phyloP scores from a whole-genome alignment of 192 early-diverging fungal genomes.

The Coemansia sp. region DNA sequence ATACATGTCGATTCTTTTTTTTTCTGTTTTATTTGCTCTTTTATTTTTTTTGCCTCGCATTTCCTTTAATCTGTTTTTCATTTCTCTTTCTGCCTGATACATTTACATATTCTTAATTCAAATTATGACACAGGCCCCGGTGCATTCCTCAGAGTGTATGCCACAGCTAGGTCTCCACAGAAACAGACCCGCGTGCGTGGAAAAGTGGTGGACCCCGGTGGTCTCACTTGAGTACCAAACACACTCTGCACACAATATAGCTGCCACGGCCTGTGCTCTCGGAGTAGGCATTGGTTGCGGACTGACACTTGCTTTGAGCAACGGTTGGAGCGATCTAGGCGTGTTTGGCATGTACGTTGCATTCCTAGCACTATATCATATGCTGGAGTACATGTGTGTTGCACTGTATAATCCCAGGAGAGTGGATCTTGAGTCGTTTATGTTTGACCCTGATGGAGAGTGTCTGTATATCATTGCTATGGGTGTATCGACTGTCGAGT shows the following conservation, averaged over 20 bases:
- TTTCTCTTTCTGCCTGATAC: no score
- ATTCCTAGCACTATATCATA: constrained; percentile 72
- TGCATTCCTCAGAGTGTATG: constrained; percentile 3
- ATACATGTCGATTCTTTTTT: no score
- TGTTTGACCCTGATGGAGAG: constrained; percentile 27
- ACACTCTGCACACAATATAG: constrained; percentile 80
- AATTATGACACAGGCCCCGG: no score
- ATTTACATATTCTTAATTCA: no score
- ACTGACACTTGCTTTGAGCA: constrained; percentile 27
- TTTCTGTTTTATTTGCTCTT: no score
- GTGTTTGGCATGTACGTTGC: constrained; percentile 66
- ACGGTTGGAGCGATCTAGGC: constrained; percentile 21
- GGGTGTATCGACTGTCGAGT: constrained; percentile 8
- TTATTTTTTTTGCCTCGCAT: no score
- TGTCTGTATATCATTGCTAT: constrained; percentile 22
- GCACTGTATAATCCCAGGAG: constrained; percentile 72
- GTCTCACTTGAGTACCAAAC: constrained; percentile 58
- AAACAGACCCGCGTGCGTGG: constrained; percentile 3
- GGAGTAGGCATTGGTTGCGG: constrained; percentile 63
- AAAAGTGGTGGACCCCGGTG: constrained; percentile 44
- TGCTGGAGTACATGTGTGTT: constrained; percentile 81
- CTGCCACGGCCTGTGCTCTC: constrained; percentile 66
- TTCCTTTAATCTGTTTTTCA: no score
- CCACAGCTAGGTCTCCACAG: constrained; percentile 17
- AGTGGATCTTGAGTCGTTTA: constrained; percentile 60